Evolutionary conservation across 192 early-diverging fungal genomes (phyloP).

Genomic region (Radiomyces spectabilis): DNA sequence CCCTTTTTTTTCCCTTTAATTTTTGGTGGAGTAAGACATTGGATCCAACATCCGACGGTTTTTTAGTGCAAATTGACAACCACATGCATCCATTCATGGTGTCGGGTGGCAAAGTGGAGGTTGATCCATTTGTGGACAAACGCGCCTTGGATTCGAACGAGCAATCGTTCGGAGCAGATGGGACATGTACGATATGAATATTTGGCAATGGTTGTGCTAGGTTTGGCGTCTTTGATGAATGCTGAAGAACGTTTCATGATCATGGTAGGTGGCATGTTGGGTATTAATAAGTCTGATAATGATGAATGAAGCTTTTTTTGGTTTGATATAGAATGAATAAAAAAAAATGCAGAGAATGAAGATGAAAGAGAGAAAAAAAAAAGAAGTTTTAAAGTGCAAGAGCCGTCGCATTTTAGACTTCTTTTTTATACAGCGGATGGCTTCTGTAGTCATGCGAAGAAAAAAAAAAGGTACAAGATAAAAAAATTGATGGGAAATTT

Average conservation of each 20-base stretch:
- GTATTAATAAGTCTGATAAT: not conserved
- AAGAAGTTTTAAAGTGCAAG: not conserved
- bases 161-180: constrained; percentile 21
- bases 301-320: not conserved
- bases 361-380: too few relatives aligned
- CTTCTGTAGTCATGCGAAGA: too few relatives aligned
- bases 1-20: not conserved
- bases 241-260: not conserved
- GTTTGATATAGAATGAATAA: not conserved
- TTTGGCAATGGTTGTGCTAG: not conserved
- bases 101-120: constrained; percentile 18
- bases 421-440: too few relatives aligned
- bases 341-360: not conserved
- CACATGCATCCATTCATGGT: constrained; percentile 25
- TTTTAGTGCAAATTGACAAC: constrained; percentile 25
- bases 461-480: too few relatives aligned
- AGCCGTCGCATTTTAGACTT: too few relatives aligned
- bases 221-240: not conserved
- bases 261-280: not conserved
- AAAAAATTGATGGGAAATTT: too few relatives aligned
- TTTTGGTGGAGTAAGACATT: not conserved
- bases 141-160: constrained; percentile 26
- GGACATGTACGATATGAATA: constrained; percentile 26
- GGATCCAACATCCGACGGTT: not conserved
- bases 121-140: constrained; percentile 31